Conservation (phyloP, 306 rosid genomes). For the Gleditsia sinensis region DNA sequence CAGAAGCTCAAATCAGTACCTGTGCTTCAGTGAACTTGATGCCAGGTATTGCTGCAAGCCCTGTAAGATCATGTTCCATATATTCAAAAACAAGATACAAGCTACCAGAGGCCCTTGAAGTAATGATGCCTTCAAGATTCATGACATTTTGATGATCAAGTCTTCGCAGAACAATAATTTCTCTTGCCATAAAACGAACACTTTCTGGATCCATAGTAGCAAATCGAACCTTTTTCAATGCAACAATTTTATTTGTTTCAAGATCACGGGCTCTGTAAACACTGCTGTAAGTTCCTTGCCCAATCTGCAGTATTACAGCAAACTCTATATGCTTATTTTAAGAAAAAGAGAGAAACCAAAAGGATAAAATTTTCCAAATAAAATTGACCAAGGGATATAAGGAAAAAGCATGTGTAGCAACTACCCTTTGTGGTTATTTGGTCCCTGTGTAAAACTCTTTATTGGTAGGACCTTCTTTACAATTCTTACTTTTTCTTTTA, state of each 20-base stretch:
- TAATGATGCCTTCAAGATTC: slow-evolving; percentile 88
- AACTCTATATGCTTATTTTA: background rate
- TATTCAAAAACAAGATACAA: slow-evolving; percentile 84
- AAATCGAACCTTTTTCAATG: slow-evolving; percentile 85
- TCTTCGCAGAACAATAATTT: slow-evolving; percentile 67
- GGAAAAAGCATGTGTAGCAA: no score
- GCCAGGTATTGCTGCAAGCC: slow-evolving; percentile 66
- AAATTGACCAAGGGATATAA: background rate
- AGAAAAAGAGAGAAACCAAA: background rate
- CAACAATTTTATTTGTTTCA: slow-evolving; percentile 72
- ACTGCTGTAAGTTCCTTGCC: slow-evolving; percentile 94
- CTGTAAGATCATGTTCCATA: slow-evolving; percentile 92
- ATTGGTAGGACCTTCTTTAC: no score
- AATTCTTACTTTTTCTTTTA: no score
- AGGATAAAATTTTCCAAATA: background rate
- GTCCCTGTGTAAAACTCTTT: no score
- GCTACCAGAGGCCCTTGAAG: slow-evolving; percentile 84
- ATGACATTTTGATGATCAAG: slow-evolving; percentile 93
- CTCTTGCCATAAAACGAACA: slow-evolving; percentile 90
- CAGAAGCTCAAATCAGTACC: slow-evolving; percentile 41
- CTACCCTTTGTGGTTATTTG: no score
- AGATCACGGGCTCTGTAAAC: slow-evolving; percentile 88
- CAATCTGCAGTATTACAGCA: slow-evolving; percentile 55
- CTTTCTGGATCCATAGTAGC: slow-evolving; percentile 89
- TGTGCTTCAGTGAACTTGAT: slow-evolving; percentile 72